A percentile compares a stretch with the other conserved stretches of the same genome.
Evolutionary conservation across 345 rosid species (phyloP).

Genomic region (Gossypium anomalum): DNA sequence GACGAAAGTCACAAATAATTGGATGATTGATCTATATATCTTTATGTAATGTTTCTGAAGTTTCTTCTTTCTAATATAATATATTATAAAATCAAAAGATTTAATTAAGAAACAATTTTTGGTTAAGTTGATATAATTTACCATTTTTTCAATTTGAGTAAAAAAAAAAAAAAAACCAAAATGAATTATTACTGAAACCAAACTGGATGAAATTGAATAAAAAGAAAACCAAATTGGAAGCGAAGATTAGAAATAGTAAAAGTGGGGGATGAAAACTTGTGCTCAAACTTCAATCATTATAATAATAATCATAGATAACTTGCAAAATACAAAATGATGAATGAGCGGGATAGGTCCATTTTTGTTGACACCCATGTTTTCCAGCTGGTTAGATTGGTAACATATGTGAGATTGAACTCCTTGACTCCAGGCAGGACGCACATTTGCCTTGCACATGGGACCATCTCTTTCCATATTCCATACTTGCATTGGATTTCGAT

Average conservation of each 20-base stretch:
- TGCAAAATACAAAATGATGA: slow-evolving; percentile 23
- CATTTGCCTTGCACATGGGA: slow-evolving; percentile 17
- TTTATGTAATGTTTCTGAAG: too few species aligned
- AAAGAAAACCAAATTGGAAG: too few species aligned
- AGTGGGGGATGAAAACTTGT: slow-evolving; percentile 16
- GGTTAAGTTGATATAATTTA: too few species aligned
- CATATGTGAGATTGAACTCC: slow-evolving; percentile 18
- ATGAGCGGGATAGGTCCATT: slow-evolving; percentile 22
- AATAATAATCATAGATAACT: slow-evolving; percentile 4
- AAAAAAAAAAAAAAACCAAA: too few species aligned
- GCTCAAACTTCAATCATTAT: slow-evolving; percentile 12
- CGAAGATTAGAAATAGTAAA: neutral
- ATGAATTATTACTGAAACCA: too few species aligned
- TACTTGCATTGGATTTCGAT: neutral
- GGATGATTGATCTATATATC: too few species aligned
- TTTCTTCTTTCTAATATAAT: too few species aligned
- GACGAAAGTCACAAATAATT: too few species aligned
- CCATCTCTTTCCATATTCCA: neutral
- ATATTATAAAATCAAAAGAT: too few species aligned
- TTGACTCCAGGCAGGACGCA: slow-evolving; percentile 34
- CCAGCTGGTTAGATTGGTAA: slow-evolving; percentile 18
- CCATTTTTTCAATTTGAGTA: too few species aligned
- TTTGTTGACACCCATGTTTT: slow-evolving; percentile 2
- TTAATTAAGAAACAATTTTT: too few species aligned
- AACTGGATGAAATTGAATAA: neutral